phyloP scores from a whole-genome alignment of 2,329 filamentous ascomycete species.

The Sporothrix sp. region DNA sequence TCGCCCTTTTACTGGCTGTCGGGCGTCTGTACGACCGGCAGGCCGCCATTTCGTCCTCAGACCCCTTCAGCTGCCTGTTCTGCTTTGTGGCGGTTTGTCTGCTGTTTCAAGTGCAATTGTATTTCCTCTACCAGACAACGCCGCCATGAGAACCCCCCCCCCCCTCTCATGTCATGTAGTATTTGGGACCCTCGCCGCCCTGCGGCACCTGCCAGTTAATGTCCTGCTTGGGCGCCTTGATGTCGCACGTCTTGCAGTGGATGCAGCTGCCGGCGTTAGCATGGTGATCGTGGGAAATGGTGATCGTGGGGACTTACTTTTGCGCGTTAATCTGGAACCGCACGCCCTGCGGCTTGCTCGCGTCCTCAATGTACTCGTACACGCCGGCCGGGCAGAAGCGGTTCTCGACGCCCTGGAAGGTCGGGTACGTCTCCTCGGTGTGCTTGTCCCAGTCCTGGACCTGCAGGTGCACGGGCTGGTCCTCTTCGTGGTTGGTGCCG shows the following conservation, averaged over 20 bases:
- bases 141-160: too few relatives aligned
- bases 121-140: neutral
- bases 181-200: constrained; percentile 70
- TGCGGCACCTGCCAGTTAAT: constrained; percentile 97
- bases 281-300: constrained; percentile 20
- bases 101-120: too few relatives aligned
- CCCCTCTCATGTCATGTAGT: constrained; percentile 52
- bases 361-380: constrained; percentile 95
- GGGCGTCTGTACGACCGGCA: too few relatives aligned
- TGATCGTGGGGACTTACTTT: constrained; percentile 62
- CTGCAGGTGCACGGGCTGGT: constrained; percentile 92
- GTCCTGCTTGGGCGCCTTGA: constrained; percentile 93
- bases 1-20: too few relatives aligned
- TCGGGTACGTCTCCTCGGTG: constrained; percentile 70
- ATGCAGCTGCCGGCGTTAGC: constrained; percentile 59
- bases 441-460: constrained; percentile 94
- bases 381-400: constrained; percentile 95
- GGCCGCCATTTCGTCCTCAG: too few relatives aligned
- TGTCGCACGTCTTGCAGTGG: constrained; percentile 99
- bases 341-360: constrained; percentile 75
- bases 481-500: constrained; percentile 96
- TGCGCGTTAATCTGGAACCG: constrained; percentile 96
- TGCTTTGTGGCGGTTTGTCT: neutral
- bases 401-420: constrained; percentile 88
- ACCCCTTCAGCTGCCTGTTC: neutral